Base-by-base conservation (phyloP, 495 filamentous ascomycete species). In the Annulohypoxylon bovei region DNA sequence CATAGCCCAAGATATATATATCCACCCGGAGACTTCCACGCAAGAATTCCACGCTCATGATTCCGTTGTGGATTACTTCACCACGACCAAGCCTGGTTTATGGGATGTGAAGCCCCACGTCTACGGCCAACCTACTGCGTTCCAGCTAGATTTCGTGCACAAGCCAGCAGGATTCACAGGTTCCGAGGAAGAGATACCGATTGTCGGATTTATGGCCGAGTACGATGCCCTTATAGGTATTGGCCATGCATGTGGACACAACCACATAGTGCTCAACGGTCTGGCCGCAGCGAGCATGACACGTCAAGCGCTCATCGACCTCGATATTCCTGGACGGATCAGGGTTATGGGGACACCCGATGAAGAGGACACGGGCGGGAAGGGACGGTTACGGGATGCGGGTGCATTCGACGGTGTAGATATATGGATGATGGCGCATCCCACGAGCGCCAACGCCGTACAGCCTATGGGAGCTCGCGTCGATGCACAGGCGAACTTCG, bases 321-420 rank as follows among this genome's bases (percentile, higher is more conserved):
- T 79, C n/a, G 72, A 76, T 4, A 73, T 87, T 12, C 81, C 81
- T 0, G 87, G 85, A 1, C 81, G 81, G 5, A 73, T 85, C 0
- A 80, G 84, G 30, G 63, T 88, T 9, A 73, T 88, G 14, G 87
- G 87, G 1, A 87, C 85, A 0, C 87, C 87, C 2, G 87, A 85
- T 1, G 87, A 89, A 72, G 87, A 89, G 64, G 83, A 85, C 35
- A 85, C 82, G 6, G 86, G 84, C 4, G 86, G 87, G 23, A 89
- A 89, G 72, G 81, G 79, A 3, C 80, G 81, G 52, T 77, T 89
- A 1, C 79, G 86, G 11, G 80, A 88, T 16, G 81, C 80, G 1
- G 85, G 85, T 1, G 86, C 86, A 4, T 88, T 86, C 65, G 78
- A 85, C 46, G 78, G 75, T 1, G 82, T 86, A 2, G 84, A 87